Base-by-base conservation (phyloP, 768 basidiomycete genomes). In the Sarcomyxa edulis region DNA sequence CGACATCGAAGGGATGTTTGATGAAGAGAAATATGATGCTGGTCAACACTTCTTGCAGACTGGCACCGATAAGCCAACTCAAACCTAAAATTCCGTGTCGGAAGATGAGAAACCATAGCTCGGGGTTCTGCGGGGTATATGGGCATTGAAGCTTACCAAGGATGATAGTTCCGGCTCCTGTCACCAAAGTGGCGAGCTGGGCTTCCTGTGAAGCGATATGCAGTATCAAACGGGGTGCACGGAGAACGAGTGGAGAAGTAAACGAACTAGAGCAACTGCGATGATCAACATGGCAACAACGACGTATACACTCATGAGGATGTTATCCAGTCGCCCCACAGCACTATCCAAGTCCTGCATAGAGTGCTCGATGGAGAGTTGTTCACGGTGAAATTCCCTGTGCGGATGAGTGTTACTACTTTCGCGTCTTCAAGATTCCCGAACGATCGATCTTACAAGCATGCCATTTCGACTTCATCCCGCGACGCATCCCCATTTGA, bases 1-100 rank as follows among this genome's bases (percentile, higher is more conserved):
- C 84, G 18, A 89, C 85, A 57, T 89, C 86, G 66, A 81, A 86
- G 0, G 83, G 84, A 53, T 86, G 82, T 51, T 88, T 88, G 58
- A 91, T 72, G 61, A 94, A 93, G 20, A 96, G 68, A 73, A 96
- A 94, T 53, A 94, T 91, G 56, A 92, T 88, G 42, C 83, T 82
- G 4, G 78, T 78, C 39, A 94, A 68, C 31, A 93, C 78, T 58
- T 92, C 88, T 45, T 86, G 76, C 44, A 87, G 68, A 38, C 80
- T 85, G 31, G 71, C 68, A 26, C 91, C 92, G 48, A 94, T 89
- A 39, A 92, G 76, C 89, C 89, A 92, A 46, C 84, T 85, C 30
- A 91, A 66, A 50, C 81, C 81, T 80, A 40, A n/a, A 23, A n/a
- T n/a, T n/a, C n/a, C n/a, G n/a, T n/a, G n/a, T n/a, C n/a, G n/a